Evolutionary conservation across 768 basidiomycete genomes (phyloP).

Genomic region (Tephrocybe sp.): DNA sequence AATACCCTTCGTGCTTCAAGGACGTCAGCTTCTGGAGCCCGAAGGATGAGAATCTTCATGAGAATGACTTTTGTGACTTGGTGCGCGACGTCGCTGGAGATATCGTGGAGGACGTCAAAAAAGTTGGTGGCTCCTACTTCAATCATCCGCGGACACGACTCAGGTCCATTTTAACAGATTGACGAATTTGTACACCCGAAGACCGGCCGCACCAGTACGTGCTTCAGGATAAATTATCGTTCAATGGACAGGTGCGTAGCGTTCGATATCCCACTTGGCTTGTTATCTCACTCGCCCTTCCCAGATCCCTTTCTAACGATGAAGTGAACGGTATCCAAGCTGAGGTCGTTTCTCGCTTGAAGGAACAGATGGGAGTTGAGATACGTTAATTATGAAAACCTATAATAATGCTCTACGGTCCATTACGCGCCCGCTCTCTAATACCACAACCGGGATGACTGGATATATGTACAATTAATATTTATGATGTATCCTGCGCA

Average conservation of each 20-base stretch:
- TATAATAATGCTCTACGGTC: slow-evolving; percentile 23
- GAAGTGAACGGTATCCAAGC: slow-evolving; percentile 84
- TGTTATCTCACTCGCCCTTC: slow-evolving; percentile 6
- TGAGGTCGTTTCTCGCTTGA: slow-evolving; percentile 54
- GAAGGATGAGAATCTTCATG: slow-evolving; percentile 60
- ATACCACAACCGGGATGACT: slow-evolving; percentile 11
- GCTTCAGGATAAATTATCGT: slow-evolving; percentile 91
- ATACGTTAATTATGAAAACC: slow-evolving; percentile 59
- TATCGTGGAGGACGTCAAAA: slow-evolving; percentile 85
- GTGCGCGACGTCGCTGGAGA: slow-evolving; percentile 93
- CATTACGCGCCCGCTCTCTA: slow-evolving; percentile 20
- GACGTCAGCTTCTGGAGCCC: slow-evolving; percentile 95
- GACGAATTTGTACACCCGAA: slow-evolving; percentile 92
- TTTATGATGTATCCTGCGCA: slow-evolving; percentile 65
- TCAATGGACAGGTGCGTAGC: slow-evolving; percentile 87
- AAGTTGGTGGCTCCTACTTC: slow-evolving; percentile 47
- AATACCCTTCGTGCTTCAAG: slow-evolving; percentile 90
- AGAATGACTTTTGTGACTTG: slow-evolving; percentile 96
- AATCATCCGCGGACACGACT: background rate
- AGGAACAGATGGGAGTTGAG: slow-evolving; percentile 74
- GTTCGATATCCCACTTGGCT: background rate
- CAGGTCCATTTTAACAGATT: slow-evolving; percentile 50
- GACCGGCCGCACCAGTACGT: slow-evolving; percentile 74
- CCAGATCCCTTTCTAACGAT: slow-evolving; percentile 83
- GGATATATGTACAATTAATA: slow-evolving; percentile 15